Evolutionary conservation across 192 early-diverging fungal genomes (phyloP), one percentile per base, ranked within the genome.

Genomic region (Coemansia furcata): DNA sequence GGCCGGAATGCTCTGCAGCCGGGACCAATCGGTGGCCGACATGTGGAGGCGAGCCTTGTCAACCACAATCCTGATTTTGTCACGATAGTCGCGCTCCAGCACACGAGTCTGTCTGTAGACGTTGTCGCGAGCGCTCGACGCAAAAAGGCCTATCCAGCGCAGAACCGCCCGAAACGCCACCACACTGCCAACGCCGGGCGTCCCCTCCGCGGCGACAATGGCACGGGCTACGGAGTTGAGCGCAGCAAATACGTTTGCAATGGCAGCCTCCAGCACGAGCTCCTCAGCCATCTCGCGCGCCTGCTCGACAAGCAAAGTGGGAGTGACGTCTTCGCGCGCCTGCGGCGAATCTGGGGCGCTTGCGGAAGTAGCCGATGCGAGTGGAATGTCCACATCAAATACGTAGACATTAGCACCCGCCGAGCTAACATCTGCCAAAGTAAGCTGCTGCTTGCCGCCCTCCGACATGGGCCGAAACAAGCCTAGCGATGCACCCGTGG

Each of bases 21-120:
- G 72, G 17, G 72, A 62, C 78, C 78, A 80, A 60, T 80, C 78
- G 3, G 78, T 80, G 0, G 78, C 72, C 5, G 66, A 67, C 32
- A 38, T 59, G 57, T 61, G 47, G 19, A 67, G 55, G 10, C 68
- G 62, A 17, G 68, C 47, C n/a, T 60, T 50, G 38, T 71, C 77
- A 30, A 65, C 62, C 1, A 68, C 49, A 29, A 80, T 21, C 3
- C 77, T 46, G 15, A 78, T 67, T 17, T 72, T 73, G 32, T 60
- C 58, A 5, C 69, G 65, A 12, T 60, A 15, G 11, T 49, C 58
- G 2, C 63, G 38, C 7, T 74, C 72, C 1, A 74, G 55, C 11
- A 52, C 6, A 3, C 52, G 44, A 14, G 55, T 46, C 59, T 80
- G 78, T 3, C 36, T 6, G 8, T 55, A 59, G 8, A 57, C 73